Evolutionary conservation across 805 yeast genomes (phyloP), one percentile per base, ranked within the genome.

Genomic region (Yamadazyma insecticola): DNA sequence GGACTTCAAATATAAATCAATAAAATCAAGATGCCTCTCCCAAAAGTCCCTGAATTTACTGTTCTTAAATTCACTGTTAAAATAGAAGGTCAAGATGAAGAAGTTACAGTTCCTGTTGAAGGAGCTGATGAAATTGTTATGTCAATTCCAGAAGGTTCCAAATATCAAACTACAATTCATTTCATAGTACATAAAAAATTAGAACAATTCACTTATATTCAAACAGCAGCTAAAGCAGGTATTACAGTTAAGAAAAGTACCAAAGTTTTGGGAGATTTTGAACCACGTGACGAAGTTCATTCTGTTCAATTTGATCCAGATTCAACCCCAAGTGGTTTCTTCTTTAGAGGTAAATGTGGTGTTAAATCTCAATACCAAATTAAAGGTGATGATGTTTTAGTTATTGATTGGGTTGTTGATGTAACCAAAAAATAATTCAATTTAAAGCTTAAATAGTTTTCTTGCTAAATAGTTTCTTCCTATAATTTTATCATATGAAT

Each of bases 311-410:
- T 59, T 37, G 56, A 51, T 7, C 52, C 50, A 31, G 68, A 63
- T 36, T 44, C 45, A 5, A 55, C 68, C 22, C 70, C 70, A 6
- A 52, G 55, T 35, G 69, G 70, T 13, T 62, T 52, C 44, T 45
- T 62, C 22, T 40, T 57, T 27, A 60, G 68, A 45, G 69, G 65
- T 6, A 36, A 37, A 20, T 56, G 46, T 43, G 44, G 50, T 9
- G 55, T 60, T 32, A 44, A 43, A 5, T 55, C 61, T 16, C 56
- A 59, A 7, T 64, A 63, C 47, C 47, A 33, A 30, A 51, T 57
- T n/a, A 55, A 47, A 13, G 66, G 44, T 14, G 59, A 54, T 35
- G 50, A 36, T 22, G 52, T 59, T 38, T 41, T 44, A 30, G 37
- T 37, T 22, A 46, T 37, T 19, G 55, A 53, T 16, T 64, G 70